phyloP scores from a whole-genome alignment of 768 basidiomycete species.

The Psilocybe tampanensis region DNA sequence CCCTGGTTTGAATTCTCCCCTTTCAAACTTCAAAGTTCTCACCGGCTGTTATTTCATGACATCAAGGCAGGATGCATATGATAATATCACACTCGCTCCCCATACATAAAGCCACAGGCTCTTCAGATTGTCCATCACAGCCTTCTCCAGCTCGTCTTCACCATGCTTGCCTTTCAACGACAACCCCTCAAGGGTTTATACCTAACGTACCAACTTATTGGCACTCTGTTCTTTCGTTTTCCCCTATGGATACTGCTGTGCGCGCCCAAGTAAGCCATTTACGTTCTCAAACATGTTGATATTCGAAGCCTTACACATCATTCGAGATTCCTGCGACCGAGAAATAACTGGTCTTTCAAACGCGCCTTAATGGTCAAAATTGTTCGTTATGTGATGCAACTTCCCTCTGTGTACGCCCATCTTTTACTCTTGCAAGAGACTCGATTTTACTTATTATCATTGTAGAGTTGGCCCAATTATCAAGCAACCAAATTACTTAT shows the following conservation, averaged over 20 bases:
- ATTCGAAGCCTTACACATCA: neutral
- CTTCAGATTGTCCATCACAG: neutral
- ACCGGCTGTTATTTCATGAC: neutral
- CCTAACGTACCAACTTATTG: slow-evolving; percentile 42
- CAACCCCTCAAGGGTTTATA: slow-evolving; percentile 56
- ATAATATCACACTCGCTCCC: neutral
- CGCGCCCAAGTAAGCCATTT: slow-evolving; percentile 32
- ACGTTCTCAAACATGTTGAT: neutral
- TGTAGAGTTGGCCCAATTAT: slow-evolving; percentile 38
- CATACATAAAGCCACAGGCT: neutral
- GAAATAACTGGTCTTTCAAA: slow-evolving; percentile 46
- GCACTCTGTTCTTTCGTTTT: slow-evolving; percentile 43
- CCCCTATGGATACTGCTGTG: slow-evolving; percentile 50
- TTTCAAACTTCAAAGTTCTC: neutral
- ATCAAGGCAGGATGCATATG: slow-evolving; percentile 9
- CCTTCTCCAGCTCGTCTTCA: slow-evolving; percentile 1
- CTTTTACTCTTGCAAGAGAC: neutral
- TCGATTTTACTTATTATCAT: neutral
- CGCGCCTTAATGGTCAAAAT: slow-evolving; percentile 40
- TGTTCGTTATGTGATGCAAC: slow-evolving; percentile 29
- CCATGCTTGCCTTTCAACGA: slow-evolving; percentile 36
- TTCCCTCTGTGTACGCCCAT: slow-evolving; percentile 29
- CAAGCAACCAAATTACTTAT: slow-evolving; percentile 37
- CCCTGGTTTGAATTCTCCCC: neutral
- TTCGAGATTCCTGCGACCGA: slow-evolving; percentile 43